These are phyloP conservation scores for Physcomitrellopsis africana DNA, from an alignment of 225 moss, liverwort and hornwort species.

Conservation along the genomic window DNA sequence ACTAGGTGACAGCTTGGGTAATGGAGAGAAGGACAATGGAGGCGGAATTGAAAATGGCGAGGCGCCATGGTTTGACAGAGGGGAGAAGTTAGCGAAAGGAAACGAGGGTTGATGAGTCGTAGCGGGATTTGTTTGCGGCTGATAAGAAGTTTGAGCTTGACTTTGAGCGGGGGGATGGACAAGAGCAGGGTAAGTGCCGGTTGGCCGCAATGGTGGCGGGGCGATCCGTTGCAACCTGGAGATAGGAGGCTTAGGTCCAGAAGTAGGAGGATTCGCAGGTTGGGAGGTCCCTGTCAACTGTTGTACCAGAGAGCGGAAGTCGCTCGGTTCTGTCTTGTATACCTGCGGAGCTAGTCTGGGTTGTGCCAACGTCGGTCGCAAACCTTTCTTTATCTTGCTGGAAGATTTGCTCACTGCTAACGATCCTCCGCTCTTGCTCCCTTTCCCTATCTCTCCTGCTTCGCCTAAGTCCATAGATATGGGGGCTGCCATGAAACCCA, in stretches of 20 bases:
- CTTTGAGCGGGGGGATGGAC: conserved; percentile 40
- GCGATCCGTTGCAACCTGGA: conserved; percentile 83
- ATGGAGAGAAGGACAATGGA: conserved; percentile 74
- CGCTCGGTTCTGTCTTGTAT: conserved; percentile 86
- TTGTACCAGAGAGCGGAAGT: conserved; percentile 88
- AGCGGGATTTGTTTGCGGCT: conserved; percentile 33
- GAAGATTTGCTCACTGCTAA: conserved; percentile 86
- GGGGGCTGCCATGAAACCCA: conserved; percentile 45
- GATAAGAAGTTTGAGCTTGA: conserved; percentile 30
- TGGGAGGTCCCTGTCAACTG: conserved; percentile 84
- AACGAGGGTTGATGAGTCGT: conserved; percentile 43
- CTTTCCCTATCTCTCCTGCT: conserved; percentile 51
- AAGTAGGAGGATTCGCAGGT: conserved; percentile 37
- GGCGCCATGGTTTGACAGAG: conserved; percentile 57
- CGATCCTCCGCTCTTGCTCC: conserved; percentile 49
- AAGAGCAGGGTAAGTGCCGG: conserved; percentile 52
- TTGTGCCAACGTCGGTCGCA: conserved; percentile 78
- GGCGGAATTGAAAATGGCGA: conserved; percentile 72
- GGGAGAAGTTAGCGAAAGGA: conserved; percentile 66
- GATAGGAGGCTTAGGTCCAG: conserved; percentile 66
- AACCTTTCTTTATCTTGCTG: conserved; percentile 78
- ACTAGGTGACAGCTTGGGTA: conserved; percentile 78
- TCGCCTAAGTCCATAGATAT: conserved; percentile 57
- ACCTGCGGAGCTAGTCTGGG: conserved; percentile 77
- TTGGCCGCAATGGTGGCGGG: conserved; percentile 83